Evolutionary conservation across 2,329 filamentous ascomycete species (phyloP).

Genomic region (Fusarium palustre): DNA sequence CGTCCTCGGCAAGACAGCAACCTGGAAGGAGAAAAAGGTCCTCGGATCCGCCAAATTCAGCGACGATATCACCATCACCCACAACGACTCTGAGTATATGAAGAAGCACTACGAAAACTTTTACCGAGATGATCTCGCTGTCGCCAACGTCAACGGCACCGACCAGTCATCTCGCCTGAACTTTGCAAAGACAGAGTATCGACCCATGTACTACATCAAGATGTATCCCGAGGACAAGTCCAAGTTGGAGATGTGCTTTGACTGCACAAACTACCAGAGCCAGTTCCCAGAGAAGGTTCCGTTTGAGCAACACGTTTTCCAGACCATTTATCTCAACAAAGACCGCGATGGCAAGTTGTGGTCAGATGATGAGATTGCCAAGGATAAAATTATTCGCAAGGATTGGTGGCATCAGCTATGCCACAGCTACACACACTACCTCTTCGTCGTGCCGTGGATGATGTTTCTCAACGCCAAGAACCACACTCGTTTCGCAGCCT

Average conservation of each 20-base stretch:
- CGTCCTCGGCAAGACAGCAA: conserved; percentile 24
- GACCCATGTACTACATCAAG: conserved; percentile 39
- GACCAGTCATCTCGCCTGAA: conserved; percentile 26
- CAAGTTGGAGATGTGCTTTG: conserved; percentile 35
- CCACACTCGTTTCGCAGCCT: conserved; percentile 24
- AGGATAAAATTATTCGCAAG: conserved; percentile 34
- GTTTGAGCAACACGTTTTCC: conserved; percentile 52
- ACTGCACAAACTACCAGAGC: conserved; percentile 36
- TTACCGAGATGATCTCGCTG: conserved; percentile 26
- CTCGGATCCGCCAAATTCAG: conserved; percentile 30
- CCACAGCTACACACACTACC: conserved; percentile 28
- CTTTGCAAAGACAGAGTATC: conserved; percentile 29
- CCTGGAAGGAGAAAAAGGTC: conserved; percentile 33
- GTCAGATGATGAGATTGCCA: conserved; percentile 24
- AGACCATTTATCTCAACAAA: conserved; percentile 67
- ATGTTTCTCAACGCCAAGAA: conserved; percentile 36
- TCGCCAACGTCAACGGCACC: conserved; percentile 17
- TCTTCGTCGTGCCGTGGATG: conserved; percentile 29
- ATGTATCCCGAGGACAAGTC: conserved; percentile 35
- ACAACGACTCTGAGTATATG: conserved; percentile 33
- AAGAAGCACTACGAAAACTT: conserved; percentile 38
- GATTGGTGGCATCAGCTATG: conserved; percentile 37
- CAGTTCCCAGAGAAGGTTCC: conserved; percentile 35
- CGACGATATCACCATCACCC: conserved; percentile 30
- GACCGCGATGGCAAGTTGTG: conserved; percentile 29